Evolutionary conservation across 805 yeast species (phyloP), one percentile per base, ranked within the genome.

Genomic region (Metahyphopichia silvanorum): DNA sequence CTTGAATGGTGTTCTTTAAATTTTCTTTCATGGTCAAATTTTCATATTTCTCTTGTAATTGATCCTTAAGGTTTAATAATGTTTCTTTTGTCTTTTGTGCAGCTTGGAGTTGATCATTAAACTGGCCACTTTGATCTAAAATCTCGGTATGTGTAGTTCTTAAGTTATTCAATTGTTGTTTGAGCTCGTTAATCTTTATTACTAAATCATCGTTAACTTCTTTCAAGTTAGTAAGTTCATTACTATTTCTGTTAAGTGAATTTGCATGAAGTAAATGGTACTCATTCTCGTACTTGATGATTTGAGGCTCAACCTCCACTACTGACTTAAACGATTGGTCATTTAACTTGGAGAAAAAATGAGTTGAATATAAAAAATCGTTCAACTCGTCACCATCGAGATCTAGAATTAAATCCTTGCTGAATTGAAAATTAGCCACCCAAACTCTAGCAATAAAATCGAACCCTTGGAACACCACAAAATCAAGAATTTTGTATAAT

Each of bases 401-500:
- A 5, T 24, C 26, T 18, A 47, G 11, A 9, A 66, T 39, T 16
- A 36, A 24, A 0, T 33, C 43, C 20, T 40, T 21, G 16, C 48
- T 43, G 6, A 35, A 33, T 4, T 34, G 25, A 33, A 60, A 55
- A 3, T 48, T 27, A 27, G 51, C 53, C 3, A 55, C 49, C 7
- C 58, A 37, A 5, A 63, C 32, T 17, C 67, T 47, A 6, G 53
- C 36, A 6, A 66, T 35, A 35, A 55, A 57, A 35, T 60, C 65
- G 33, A 59, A 53, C 5, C 73, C 73, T 42, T 66, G 69, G 31
- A 67, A 51, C 19, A 66, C 49, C 9, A 66, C 43, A 23, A 64
- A 53, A 37, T 67, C 73, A 18, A 65, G 37, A 4, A 62, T 33
- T 27, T 27, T 43, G 19, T 39, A 30, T 21, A 35, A 32, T 3